phyloP scores from a whole-genome alignment of 345 rosid genomes.

The Nasturtium officinale region DNA sequence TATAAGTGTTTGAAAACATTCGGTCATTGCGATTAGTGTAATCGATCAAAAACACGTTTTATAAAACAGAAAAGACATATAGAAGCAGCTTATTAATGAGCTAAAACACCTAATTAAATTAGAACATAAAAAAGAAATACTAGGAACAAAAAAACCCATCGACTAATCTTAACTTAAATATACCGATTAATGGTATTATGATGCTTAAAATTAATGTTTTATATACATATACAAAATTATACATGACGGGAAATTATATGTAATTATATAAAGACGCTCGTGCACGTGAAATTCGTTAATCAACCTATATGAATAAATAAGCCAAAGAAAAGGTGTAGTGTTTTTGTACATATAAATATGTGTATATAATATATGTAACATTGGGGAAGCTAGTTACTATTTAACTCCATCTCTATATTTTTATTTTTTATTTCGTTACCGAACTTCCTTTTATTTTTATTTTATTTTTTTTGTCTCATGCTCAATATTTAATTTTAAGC shows the following conservation, averaged over 20 bases:
- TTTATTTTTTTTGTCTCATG: constrained; percentile 13
- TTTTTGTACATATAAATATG: constrained; percentile 6
- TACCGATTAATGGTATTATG: not conserved
- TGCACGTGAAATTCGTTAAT: constrained; percentile 28
- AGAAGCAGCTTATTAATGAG: not conserved
- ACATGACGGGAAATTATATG: not conserved
- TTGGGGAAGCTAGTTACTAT: constrained; percentile 28
- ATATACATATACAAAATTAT: not conserved
- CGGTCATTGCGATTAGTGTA: not conserved
- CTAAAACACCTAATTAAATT: not conserved
- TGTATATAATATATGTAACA: not conserved
- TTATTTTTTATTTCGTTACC: constrained; percentile 13
- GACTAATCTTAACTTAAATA: not conserved
- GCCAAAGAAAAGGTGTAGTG: not conserved
- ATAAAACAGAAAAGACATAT: not conserved
- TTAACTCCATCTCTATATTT: constrained; percentile 5
- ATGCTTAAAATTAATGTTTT: not conserved
- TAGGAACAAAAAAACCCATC: not conserved
- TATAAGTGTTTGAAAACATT: not conserved
- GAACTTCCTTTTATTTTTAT: constrained; percentile 21
- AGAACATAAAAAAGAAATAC: not conserved
- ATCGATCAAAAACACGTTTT: not conserved
- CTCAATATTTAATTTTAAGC: constrained; percentile 24
- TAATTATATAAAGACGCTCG: constrained; percentile 20
- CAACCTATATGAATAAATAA: constrained; percentile 2